Percentiles rank a stretch among this genome's conserved stretches.
These are phyloP conservation scores for Rhodocollybia butyracea DNA, from an alignment of 768 basidiomycete species.

Conservation along the genomic window DNA sequence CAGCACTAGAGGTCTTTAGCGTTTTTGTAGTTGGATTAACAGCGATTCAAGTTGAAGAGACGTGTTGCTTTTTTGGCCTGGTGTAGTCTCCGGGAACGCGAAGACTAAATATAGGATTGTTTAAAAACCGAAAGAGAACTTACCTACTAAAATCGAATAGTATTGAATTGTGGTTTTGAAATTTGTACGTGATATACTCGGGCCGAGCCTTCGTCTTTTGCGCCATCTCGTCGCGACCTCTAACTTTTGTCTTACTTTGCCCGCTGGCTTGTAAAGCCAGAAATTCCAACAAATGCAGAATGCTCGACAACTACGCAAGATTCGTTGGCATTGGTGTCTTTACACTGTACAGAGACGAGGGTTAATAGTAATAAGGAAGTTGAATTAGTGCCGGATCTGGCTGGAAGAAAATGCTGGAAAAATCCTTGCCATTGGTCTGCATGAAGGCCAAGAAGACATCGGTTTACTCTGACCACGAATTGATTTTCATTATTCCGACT, in stretches of 20 bases:
- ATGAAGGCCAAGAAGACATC: slow-evolving; percentile 28
- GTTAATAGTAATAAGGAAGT: slow-evolving; percentile 49
- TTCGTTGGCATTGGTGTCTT: slow-evolving; percentile 1
- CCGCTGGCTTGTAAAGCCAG: slow-evolving; percentile 45
- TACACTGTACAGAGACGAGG: slow-evolving; percentile 39
- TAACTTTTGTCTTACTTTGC: slow-evolving; percentile 82
- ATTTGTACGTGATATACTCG: no score
- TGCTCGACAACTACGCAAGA: neutral
- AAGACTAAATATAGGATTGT: no score
- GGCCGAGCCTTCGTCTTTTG: no score
- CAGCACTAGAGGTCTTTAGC: no score
- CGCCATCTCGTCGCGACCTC: no score
- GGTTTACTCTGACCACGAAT: slow-evolving; percentile 12
- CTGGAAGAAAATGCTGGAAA: slow-evolving; percentile 51
- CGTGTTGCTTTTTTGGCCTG: no score
- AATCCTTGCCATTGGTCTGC: slow-evolving; percentile 57
- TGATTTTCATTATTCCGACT: slow-evolving; percentile 19
- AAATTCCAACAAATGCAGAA: slow-evolving; percentile 29
- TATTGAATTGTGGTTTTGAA: no score
- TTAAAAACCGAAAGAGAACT: no score
- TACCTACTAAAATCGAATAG: no score
- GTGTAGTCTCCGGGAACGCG: no score
- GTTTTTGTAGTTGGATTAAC: no score
- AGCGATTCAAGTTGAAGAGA: no score
- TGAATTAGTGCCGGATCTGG: slow-evolving; percentile 36